Evolutionary conservation across 129 eudicot species (phyloP).

Genomic region (carrot (Daucus carota)): DH1_v3.0 NC_030381.2:20674501-20675000

Average conservation of each 20-base stretch:
- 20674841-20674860: too few relatives aligned
- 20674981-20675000: background rate
- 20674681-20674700: background rate
- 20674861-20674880: too few relatives aligned
- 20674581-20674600: slow-evolving; percentile 89
- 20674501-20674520: slow-evolving; percentile 87
- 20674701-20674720: background rate
- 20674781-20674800: too few relatives aligned
- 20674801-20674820: too few relatives aligned
- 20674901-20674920: too few relatives aligned
- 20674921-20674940: too few relatives aligned
- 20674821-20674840: too few relatives aligned
- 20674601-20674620: slow-evolving; percentile 29
- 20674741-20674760: background rate
- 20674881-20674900: too few relatives aligned
- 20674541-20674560: slow-evolving; percentile 82
- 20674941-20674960: too few relatives aligned
- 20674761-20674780: background rate
- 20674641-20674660: background rate
- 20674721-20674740: background rate
- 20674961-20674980: background rate
- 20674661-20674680: background rate
- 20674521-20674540: slow-evolving; percentile 92
- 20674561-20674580: slow-evolving; percentile 69
- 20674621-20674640: background rate